Conservation (phyloP, 2,329 filamentous ascomycete species). For the Claviceps quebecensis region DNA sequence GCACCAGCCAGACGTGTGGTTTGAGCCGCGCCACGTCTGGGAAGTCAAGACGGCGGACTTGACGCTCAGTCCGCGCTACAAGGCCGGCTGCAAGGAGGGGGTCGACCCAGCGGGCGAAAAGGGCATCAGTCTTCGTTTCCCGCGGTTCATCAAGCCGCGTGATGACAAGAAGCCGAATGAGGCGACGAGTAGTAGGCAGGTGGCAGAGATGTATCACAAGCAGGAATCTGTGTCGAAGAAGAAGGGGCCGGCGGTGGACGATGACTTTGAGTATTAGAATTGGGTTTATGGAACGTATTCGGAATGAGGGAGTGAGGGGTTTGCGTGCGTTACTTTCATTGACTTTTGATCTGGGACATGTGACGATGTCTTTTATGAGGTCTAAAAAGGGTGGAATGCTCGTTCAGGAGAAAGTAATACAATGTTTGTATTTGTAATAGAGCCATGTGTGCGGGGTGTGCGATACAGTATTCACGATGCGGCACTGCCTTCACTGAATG, state of each 20-base stretch:
- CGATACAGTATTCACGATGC: too few species aligned
- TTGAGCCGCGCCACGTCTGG: slow-evolving; percentile 90
- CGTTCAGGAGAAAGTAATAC: too few species aligned
- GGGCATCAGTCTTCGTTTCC: slow-evolving; percentile 82
- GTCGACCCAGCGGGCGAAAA: slow-evolving; percentile 56
- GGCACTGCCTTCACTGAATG: too few species aligned
- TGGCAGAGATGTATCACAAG: slow-evolving; percentile 93
- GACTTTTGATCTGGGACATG: background rate
- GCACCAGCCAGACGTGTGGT: slow-evolving; percentile 97
- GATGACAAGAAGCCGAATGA: slow-evolving; percentile 94
- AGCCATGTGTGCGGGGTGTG: too few species aligned
- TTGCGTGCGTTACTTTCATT: background rate
- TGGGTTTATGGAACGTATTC: background rate
- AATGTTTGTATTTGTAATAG: background rate
- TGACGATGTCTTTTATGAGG: too few species aligned
- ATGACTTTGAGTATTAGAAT: slow-evolving; percentile 86
- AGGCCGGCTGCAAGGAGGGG: slow-evolving; percentile 74
- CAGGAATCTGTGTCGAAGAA: slow-evolving; percentile 83
- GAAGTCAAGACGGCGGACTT: slow-evolving; percentile 95
- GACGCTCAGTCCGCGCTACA: slow-evolving; percentile 83
- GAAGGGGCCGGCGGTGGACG: slow-evolving; percentile 78
- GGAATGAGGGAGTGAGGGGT: background rate
- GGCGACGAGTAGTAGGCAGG: slow-evolving; percentile 70
- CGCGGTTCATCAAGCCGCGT: slow-evolving; percentile 76
- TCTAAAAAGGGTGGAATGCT: too few species aligned